Evolutionary conservation across 345 rosid species (phyloP).

Genomic region (Syzygium jambos): DNA sequence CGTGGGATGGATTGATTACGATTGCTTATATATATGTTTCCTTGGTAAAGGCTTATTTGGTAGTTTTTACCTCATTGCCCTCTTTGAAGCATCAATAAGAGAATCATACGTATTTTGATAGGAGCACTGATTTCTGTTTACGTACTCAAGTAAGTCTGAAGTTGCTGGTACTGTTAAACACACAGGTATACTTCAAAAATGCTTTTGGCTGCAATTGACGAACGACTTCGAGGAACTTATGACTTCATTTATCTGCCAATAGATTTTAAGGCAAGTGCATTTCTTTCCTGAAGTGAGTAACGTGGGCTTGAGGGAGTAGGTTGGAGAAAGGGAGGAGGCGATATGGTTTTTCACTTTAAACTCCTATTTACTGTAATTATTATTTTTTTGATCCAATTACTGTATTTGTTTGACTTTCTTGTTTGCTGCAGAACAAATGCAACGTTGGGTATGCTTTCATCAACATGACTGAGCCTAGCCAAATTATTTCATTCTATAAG

Average conservation of each 20-base stretch:
- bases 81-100: neutral
- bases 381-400: no score
- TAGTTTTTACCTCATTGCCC: neutral
- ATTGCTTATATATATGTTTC: neutral
- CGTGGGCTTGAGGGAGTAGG: neutral
- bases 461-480: constrained; percentile 54
- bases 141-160: neutral
- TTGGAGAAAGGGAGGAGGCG: neutral
- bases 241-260: constrained; percentile 65
- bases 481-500: constrained; percentile 48
- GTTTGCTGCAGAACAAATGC: constrained; percentile 49
- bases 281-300: neutral
- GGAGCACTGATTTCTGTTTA: neutral
- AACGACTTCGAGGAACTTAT: constrained; percentile 52
- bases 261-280: constrained; percentile 55
- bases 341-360: neutral
- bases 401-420: neutral
- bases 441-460: constrained; percentile 72
- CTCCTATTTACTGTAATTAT: neutral
- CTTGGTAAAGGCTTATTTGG: neutral
- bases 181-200: constrained; percentile 66
- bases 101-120: neutral
- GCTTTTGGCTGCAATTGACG: constrained; percentile 70
- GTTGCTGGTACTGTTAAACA: neutral
- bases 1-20: neutral